Base-by-base conservation (phyloP, 768 basidiomycete species). In the Amanita rubescens region DNA sequence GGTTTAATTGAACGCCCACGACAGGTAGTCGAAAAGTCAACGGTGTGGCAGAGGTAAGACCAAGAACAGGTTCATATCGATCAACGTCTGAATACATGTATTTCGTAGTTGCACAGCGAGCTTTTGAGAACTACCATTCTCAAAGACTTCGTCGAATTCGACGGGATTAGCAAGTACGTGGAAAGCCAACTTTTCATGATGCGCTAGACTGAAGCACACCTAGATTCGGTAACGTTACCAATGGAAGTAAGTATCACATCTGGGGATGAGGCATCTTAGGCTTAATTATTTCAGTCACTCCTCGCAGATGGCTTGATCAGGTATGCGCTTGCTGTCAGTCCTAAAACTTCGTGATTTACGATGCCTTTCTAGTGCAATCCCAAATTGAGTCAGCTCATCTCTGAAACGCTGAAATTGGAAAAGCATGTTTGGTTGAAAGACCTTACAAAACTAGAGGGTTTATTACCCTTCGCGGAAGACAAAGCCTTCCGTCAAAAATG, bases 111-210 rank as follows among this genome's bases (percentile, higher is more conserved):
- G 24, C 96, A 98, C 75, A 89, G 85, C 55, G 86, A 92, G 51
- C 80, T 98, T 41, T 88, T 98, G 49, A 78, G 75, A 67, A 84
- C 84, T 19, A 91, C 87, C 6, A 89, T 91, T 59, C 66, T 89
- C 61, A 90, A 87, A 63, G 94, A 96, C 71, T 95, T 95, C 64
- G 94, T 96, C 44, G 93, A 96, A 30, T 90, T 88, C 67, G 88
- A 84, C 62, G 95, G 95, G 2, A 65, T 81, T 56, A 87, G 87
- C 84, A 94, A 88, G 78, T 79, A 56, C 35, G 84, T 75, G 41
- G 15, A 42, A 14, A 62, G 57, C 9, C 24, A 32, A 34, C 19
- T 2, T 45, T 39, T 43, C 0, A 4, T 19, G 15, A 12, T 25
- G 5, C 9, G 14, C 33, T 22, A 14, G 32, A 11, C 15, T 54